Conservation (phyloP, 208 protist species). For the Trypanosoma melophagium region DNA sequence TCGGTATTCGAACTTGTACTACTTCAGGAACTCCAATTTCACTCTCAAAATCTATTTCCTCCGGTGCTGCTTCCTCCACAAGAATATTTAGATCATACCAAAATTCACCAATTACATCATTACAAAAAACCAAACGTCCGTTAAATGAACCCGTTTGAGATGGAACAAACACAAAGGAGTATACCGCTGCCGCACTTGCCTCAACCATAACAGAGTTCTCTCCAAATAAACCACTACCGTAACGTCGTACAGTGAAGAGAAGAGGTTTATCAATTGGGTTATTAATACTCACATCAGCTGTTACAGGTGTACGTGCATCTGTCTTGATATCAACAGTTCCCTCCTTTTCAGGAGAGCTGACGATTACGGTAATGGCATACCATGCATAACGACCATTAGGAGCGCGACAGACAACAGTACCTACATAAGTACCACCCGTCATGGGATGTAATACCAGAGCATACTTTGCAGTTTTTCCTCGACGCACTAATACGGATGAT, state of each 20-base stretch:
- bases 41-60: conserved; percentile 68
- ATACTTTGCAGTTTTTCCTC: conserved; percentile 66
- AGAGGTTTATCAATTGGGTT: conserved; percentile 82
- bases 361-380: conserved; percentile 87
- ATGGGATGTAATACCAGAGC: conserved; percentile 69
- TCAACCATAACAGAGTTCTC: conserved; percentile 65
- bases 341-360: conserved; percentile 85
- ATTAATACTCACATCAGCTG: conserved; percentile 80
- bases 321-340: conserved; percentile 76
- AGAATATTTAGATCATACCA: conserved; percentile 91
- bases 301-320: conserved; percentile 77
- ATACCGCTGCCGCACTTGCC: conserved; percentile 42
- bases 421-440: conserved; percentile 79
- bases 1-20: conserved; percentile 70
- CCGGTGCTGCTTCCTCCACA: conserved; percentile 66
- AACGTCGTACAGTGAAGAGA: conserved; percentile 75
- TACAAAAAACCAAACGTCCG: conserved; percentile 86
- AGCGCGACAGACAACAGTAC: conserved; percentile 82
- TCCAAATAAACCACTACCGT: conserved; percentile 77
- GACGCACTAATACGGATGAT: conserved; percentile 51
- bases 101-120: conserved; percentile 91
- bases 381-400: conserved; percentile 86
- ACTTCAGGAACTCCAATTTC: conserved; percentile 65
- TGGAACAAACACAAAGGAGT: conserved; percentile 88
- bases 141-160: conserved; percentile 61